Evolutionary conservation across 805 yeast genomes (phyloP), one percentile per base, ranked within the genome.

Genomic region (Torulaspora microellipsoides): DNA sequence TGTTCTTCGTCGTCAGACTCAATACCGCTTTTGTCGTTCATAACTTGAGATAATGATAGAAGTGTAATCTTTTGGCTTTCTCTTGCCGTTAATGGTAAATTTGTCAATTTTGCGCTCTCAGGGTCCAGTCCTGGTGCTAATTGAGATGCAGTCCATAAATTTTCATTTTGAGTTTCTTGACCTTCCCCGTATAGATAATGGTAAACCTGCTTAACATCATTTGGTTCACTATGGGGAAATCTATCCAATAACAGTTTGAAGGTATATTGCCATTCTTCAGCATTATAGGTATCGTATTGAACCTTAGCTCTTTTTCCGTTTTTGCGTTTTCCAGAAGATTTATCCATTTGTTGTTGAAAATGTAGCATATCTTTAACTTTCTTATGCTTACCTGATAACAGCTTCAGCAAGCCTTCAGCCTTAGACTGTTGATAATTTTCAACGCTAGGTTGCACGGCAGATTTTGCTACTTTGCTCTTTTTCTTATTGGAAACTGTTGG

Each of bases 301-400:
- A 28, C 8, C 5, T 20, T 10, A 20, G 31, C 23, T 14, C 20
- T 8, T 3, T 36, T 37, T 31, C 34, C 42, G 9, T 30, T 30
- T 27, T 15, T 31, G 23, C 15, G 10, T 12, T 20, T 40, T 13
- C 8, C 14, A 34, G 34, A n/a, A 10, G 11, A 31, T 4, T 17
- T 33, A 8, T 35, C 42, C 11, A 20, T 13, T 13, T 20, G 37
- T 11, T 30, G 14, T 11, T 20, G 40, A 3, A 31, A 34, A 9
- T 47, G 47, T 3, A 59, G 39, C 32, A 61, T 49, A 35, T 60
- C 60, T 36, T 51, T 54, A 2, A 60, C 53, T 40, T 64, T 64
- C 14, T 42, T 45, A 27, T 57, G 56, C 32, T 64, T 64, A 2
- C 67, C 68, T 4, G 67, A 62, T n/a, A 64, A 39, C 29, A 54